Base-by-base conservation (phyloP, 2,329 filamentous ascomycete genomes). In the Cladophialophora exuberans region DNA sequence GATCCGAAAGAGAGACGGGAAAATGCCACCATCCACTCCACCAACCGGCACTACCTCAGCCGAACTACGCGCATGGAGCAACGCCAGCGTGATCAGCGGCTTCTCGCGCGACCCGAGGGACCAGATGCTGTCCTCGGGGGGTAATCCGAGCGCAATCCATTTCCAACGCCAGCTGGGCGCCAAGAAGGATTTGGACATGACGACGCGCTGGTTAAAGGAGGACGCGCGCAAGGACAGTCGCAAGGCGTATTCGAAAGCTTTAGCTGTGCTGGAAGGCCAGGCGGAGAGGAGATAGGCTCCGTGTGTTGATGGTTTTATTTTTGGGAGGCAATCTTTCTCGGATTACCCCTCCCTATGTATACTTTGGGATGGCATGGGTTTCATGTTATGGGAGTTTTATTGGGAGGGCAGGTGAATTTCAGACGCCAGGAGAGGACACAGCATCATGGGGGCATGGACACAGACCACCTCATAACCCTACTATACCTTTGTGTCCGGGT, bases 11-110 rank as follows among this genome's bases (percentile, higher is more conserved):
- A 18, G 15, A 20, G 36, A 11, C 9, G 18, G n/a, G 18, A 42
- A 42, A 4, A 42, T 42, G 39, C 13, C 39, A 3, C 35, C 35
- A 11, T 5, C 17, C 22, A 15, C 35, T 13, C 9, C 39, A 13
- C 26, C 39, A 42, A 13, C 39, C 3, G 7, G 15, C 20, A 42
- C 23, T n/a, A 42, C 39, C 20, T 13, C 39, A 26, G 22, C 39
- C 23, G 39, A 42, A 15, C 7, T 5, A 13, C 22, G 22, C 13
- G 13, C 39, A 9, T 57, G 50, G 18, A 57, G 54, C 55, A 57
- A 38, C 4, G 45, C 48, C 39, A 54, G 50, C 41, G 50, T 54
- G 25, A 38, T 31, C 15, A 57, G 50, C 45, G 55, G 54, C 10
- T 46, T 42, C 20, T 43, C 54, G 9, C 18, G 54, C 15, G 54